Conservation (phyloP, 176 grass and related monocot genomes). For the Otatea glauca region DNA sequence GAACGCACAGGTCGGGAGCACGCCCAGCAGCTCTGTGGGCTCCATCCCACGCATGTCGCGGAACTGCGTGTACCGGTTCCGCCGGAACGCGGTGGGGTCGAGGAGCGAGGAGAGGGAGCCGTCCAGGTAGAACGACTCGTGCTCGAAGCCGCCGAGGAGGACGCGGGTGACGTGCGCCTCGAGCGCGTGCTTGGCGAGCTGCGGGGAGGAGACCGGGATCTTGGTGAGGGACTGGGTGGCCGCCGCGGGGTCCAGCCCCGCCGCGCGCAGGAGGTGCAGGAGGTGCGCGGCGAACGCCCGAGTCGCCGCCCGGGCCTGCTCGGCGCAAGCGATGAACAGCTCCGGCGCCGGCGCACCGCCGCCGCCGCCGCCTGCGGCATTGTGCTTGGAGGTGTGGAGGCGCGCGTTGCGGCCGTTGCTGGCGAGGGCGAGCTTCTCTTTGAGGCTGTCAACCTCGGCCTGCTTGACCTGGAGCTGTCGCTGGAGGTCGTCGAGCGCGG, state of each 20-base stretch:
- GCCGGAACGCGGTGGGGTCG: constrained; percentile 74
- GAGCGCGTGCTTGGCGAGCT: constrained; percentile 76
- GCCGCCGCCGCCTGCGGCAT: neutral
- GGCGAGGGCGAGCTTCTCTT: constrained; percentile 65
- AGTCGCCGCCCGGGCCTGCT: constrained; percentile 65
- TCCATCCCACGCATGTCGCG: constrained; percentile 97
- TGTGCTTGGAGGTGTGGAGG: constrained; percentile 48
- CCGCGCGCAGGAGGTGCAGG: constrained; percentile 63
- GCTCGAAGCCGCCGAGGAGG: constrained; percentile 86
- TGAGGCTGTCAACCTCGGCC: constrained; percentile 70
- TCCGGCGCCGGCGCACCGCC: constrained; percentile 59
- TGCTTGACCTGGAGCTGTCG: constrained; percentile 85
- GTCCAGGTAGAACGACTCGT: constrained; percentile 97
- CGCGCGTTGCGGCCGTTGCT: constrained; percentile 43
- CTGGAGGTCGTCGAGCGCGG: constrained; percentile 78
- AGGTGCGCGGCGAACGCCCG: constrained; percentile 79
- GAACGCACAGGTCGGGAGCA: constrained; percentile 86
- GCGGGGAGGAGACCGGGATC: constrained; percentile 42
- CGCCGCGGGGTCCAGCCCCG: constrained; percentile 64
- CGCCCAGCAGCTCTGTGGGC: constrained; percentile 79
- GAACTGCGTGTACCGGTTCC: constrained; percentile 75
- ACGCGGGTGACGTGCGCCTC: constrained; percentile 76
- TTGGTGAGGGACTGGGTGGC: constrained; percentile 67
- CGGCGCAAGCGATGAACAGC: constrained; percentile 68
- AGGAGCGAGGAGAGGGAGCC: constrained; percentile 93